Evolutionary conservation across 2,329 filamentous ascomycete genomes (phyloP).

Genomic region (Fusarium sororula): DNA sequence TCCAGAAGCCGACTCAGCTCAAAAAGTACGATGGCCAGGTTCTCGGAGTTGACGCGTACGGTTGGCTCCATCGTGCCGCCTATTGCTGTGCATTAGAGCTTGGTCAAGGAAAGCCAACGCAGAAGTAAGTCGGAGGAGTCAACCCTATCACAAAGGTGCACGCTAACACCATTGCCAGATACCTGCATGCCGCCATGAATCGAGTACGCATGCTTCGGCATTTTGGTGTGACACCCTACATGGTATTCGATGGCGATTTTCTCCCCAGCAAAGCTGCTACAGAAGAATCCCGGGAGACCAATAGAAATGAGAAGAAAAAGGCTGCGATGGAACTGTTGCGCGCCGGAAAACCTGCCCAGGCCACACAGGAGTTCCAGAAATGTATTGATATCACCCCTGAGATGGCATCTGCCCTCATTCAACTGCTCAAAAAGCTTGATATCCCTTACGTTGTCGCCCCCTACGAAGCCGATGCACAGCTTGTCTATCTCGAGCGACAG

Average conservation of each 20-base stretch:
- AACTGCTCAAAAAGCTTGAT: constrained; percentile 82
- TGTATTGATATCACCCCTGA: constrained; percentile 94
- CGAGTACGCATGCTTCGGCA: constrained; percentile 93
- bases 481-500: constrained; percentile 90
- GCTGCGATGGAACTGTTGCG: constrained; percentile 81
- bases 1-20: constrained; percentile 86
- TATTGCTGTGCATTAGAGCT: constrained; percentile 91
- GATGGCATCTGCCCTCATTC: constrained; percentile 92
- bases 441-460: constrained; percentile 93
- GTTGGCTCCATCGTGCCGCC: constrained; percentile 95
- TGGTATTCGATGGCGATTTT: constrained; percentile 96
- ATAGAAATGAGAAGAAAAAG: constrained; percentile 79
- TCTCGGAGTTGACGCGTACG: constrained; percentile 95
- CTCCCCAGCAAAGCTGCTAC: constrained; percentile 93
- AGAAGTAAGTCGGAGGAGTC: constrained; percentile 67
- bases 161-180: constrained; percentile 59
- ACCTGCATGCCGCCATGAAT: constrained; percentile 88
- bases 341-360: constrained; percentile 82
- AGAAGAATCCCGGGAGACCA: constrained; percentile 78
- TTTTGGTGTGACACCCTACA: constrained; percentile 91
- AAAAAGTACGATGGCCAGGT: constrained; percentile 89
- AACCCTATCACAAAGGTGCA: neutral
- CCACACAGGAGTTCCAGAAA: constrained; percentile 89
- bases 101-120: constrained; percentile 86
- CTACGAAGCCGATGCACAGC: constrained; percentile 96